Base-by-base conservation (phyloP, 208 protist genomes). In the Trypanosoma cruzi region DNA sequence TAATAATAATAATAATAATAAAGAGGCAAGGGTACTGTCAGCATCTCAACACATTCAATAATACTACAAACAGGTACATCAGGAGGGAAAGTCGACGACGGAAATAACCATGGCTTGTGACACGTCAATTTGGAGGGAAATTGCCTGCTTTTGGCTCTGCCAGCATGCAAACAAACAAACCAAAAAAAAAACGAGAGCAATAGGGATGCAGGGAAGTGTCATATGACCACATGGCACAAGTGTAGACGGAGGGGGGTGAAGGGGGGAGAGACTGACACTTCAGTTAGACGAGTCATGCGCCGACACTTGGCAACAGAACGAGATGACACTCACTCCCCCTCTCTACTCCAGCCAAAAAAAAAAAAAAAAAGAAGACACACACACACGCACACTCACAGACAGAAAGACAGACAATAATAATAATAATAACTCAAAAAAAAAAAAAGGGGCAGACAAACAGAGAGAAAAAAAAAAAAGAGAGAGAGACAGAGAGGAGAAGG, bases 341-440 rank as follows among this genome's bases (percentile, higher is more conserved):
- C 37, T 44, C 13, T 13, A 44, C 37, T 49, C 3, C n/a, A 53
- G 68, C 34, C 20, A 65, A 66, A 72, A 57, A 28, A 57, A 61
- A 29, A 56, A 31, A 48, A 18, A 65, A 13, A 66, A 64, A 24
- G 58, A 53, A 20, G 24, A 52, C 55, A 22, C 40, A 78, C 26
- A 59, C 28, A 66, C 20, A 63, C 18, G 55, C 50, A 50, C 5
- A 59, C 63, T 50, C 42, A 68, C 31, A 57, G 4, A 57, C 44
- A 44, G 6, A 53, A 57, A 62, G 34, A 67, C 10, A 54, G 4
- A 50, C 1, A 34, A 11, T 32, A 10, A 50, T 24, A 26, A 44
- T 63, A 60, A 44, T 44, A n/a, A n/a, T n/a, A 40, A 40, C 36
- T 4, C 10, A 61, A 44, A 48, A 36, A 42, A 31, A 46, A 58